These are phyloP conservation scores for Pythium vanterpoolii DNA, from an alignment of 352 stramenopile genomes.

Conservation along the genomic window DNA sequence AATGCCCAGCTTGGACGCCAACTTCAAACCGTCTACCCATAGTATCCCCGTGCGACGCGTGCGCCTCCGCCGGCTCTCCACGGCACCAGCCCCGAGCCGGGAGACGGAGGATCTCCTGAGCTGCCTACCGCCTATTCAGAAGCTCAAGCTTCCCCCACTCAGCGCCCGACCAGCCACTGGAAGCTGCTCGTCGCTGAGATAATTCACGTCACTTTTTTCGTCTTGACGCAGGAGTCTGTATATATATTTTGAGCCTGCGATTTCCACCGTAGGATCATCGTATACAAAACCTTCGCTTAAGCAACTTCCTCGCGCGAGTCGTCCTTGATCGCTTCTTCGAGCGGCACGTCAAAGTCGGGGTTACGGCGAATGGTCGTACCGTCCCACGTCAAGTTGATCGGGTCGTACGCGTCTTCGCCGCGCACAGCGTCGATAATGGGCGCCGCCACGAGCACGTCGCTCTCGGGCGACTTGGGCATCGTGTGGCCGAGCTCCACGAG, in stretches of 20 bases:
- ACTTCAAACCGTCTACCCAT: constrained; percentile 11
- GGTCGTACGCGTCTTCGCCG: constrained; percentile 71
- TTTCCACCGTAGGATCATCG: background rate
- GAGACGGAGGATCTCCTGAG: constrained; percentile 22
- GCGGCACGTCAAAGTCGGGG: constrained; percentile 76
- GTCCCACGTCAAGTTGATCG: constrained; percentile 85
- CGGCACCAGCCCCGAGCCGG: constrained; percentile 27
- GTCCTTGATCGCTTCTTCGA: constrained; percentile 66
- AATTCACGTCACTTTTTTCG: background rate
- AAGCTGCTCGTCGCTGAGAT: background rate
- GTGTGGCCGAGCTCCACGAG: constrained; percentile 69
- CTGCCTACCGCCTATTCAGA: constrained; percentile 4
- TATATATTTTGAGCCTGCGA: constrained; percentile 6
- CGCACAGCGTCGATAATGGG: constrained; percentile 70
- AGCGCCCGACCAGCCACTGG: constrained; percentile 23
- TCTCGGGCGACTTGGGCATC: constrained; percentile 84
- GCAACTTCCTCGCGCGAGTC: constrained; percentile 30
- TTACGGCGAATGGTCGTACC: constrained; percentile 76
- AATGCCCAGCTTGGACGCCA: constrained; percentile 22
- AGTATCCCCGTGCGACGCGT: constrained; percentile 33
- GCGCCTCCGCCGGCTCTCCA: constrained; percentile 39
- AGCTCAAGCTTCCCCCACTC: constrained; percentile 46
- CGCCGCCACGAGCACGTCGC: constrained; percentile 65
- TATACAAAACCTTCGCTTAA: constrained; percentile 11
- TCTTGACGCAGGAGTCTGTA: background rate